Conservation (phyloP, 352 stramenopile species). For the Pilasporangium apinafurcum region DNA sequence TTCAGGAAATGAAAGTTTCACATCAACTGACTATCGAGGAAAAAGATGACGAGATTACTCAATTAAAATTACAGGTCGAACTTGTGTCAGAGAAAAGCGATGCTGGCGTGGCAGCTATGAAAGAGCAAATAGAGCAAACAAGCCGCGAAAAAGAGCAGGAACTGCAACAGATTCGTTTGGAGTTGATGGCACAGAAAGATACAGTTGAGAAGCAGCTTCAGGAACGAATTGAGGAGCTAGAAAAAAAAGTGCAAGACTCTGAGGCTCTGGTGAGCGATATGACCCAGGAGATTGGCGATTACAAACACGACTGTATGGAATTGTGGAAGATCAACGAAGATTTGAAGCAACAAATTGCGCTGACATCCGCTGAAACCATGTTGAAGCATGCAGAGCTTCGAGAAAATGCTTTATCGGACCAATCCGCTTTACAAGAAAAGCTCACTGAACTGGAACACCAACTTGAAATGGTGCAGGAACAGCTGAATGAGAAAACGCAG, state of each 20-base stretch:
- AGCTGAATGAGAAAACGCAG: slow-evolving; percentile 52
- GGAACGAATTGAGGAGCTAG: slow-evolving; percentile 26
- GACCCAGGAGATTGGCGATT: slow-evolving; percentile 59
- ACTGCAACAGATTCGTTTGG: slow-evolving; percentile 12
- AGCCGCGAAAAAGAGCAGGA: slow-evolving; percentile 17
- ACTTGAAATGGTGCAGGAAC: slow-evolving; percentile 50
- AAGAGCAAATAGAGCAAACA: slow-evolving; percentile 5
- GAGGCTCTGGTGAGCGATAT: slow-evolving; percentile 17
- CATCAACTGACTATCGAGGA: slow-evolving; percentile 17
- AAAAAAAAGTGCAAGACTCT: slow-evolving; percentile 20
- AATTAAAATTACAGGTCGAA: slow-evolving; percentile 7
- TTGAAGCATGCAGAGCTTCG: slow-evolving; percentile 49
- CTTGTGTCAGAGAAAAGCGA: slow-evolving; percentile 1
- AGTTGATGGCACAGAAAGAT: slow-evolving; percentile 13
- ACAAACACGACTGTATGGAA: slow-evolving; percentile 75
- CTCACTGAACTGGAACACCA: slow-evolving; percentile 55
- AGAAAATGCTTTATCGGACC: slow-evolving; percentile 44
- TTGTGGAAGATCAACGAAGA: slow-evolving; percentile 78
- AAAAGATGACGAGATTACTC: slow-evolving; percentile 19
- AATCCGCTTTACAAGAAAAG: slow-evolving; percentile 42
- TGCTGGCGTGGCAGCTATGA: slow-evolving; percentile 9
- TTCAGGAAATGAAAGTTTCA: slow-evolving; percentile 24
- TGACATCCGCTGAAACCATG: slow-evolving; percentile 48
- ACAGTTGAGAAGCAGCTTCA: slow-evolving; percentile 11
- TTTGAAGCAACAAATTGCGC: slow-evolving; percentile 64